Evolutionary conservation across 495 filamentous ascomycete genomes (phyloP).

Genomic region (Saxophila tyrrhenica): DNA sequence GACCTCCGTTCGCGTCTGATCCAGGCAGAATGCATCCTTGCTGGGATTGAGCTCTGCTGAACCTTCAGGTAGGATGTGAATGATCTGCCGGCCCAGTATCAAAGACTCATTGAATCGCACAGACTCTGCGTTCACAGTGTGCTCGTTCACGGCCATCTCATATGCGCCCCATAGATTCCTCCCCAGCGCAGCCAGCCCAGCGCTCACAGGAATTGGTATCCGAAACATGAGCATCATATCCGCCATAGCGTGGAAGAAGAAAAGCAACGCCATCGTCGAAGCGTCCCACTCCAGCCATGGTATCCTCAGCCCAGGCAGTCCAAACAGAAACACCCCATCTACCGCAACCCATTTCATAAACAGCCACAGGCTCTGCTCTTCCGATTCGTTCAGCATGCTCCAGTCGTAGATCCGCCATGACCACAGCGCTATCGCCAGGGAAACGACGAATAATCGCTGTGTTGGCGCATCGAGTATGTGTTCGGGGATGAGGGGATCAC

Average conservation of each 20-base stretch:
- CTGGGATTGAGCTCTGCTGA: constrained; percentile 82
- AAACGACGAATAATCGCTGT: constrained; percentile 75
- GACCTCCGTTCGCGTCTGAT: constrained; percentile 44
- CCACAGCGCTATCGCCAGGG: constrained; percentile 58
- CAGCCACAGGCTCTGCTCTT: constrained; percentile 68
- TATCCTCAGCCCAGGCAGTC: constrained; percentile 71
- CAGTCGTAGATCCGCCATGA: constrained; percentile 82
- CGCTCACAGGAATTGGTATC: constrained; percentile 57
- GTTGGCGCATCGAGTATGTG: constrained; percentile 71
- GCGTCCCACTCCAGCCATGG: constrained; percentile 90
- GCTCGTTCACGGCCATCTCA: constrained; percentile 81
- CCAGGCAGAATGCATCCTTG: constrained; percentile 63
- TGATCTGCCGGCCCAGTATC: constrained; percentile 88
- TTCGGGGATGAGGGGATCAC: constrained; percentile 61
- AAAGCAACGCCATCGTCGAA: constrained; percentile 51
- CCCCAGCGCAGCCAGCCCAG: constrained; percentile 54
- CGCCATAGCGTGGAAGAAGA: constrained; percentile 54
- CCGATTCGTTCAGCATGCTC: constrained; percentile 56
- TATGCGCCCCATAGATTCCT: constrained; percentile 70
- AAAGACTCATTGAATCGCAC: constrained; percentile 84
- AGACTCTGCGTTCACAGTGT: constrained; percentile 70
- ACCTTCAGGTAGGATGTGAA: constrained; percentile 95
- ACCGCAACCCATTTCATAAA: constrained; percentile 88
- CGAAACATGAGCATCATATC: constrained; percentile 88
- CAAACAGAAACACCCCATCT: constrained; percentile 74